A percentile compares a stretch with the other conserved stretches of the same genome.
These are phyloP conservation scores for Pulveroboletus ravenelii DNA, from an alignment of 768 basidiomycete genomes.

Conservation along the genomic window DNA sequence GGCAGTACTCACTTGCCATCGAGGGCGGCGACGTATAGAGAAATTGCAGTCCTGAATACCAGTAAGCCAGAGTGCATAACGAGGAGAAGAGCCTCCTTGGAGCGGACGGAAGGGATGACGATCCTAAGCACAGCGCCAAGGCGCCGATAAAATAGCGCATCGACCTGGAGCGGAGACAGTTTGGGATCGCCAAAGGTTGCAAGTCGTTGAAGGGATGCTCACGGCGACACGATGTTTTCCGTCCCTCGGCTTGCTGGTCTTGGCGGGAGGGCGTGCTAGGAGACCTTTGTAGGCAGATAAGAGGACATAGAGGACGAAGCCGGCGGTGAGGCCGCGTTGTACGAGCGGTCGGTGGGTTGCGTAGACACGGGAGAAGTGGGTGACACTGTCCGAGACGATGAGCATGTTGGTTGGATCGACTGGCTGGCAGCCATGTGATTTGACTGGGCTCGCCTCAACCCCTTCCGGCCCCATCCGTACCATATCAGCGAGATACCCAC, in stretches of 20 bases:
- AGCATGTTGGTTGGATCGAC: constrained; percentile 21
- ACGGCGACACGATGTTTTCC: constrained; percentile 66
- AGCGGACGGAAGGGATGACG: constrained; percentile 79
- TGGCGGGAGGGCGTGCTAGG: constrained; percentile 37
- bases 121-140: constrained; percentile 75
- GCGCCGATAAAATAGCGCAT: constrained; percentile 84
- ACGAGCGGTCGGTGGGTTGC: constrained; percentile 60
- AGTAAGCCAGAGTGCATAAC: constrained; percentile 86
- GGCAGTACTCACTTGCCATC: constrained; percentile 71
- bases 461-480: background rate
- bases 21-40: constrained; percentile 88
- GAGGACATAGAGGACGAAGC: constrained; percentile 70
- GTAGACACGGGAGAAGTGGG: constrained; percentile 51
- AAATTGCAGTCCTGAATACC: constrained; percentile 85
- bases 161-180: constrained; percentile 51
- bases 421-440: constrained; percentile 11
- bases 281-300: constrained; percentile 57
- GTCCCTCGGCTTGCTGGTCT: constrained; percentile 16
- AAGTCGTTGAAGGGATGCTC: constrained; percentile 21
- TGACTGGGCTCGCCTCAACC: background rate
- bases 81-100: constrained; percentile 84
- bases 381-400: constrained; percentile 34
- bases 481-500: background rate
- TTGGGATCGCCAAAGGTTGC: background rate
- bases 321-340: constrained; percentile 63